Conservation (phyloP, 1,284 basidiomycete genomes). For the Heterobasidion parviporum region DNA sequence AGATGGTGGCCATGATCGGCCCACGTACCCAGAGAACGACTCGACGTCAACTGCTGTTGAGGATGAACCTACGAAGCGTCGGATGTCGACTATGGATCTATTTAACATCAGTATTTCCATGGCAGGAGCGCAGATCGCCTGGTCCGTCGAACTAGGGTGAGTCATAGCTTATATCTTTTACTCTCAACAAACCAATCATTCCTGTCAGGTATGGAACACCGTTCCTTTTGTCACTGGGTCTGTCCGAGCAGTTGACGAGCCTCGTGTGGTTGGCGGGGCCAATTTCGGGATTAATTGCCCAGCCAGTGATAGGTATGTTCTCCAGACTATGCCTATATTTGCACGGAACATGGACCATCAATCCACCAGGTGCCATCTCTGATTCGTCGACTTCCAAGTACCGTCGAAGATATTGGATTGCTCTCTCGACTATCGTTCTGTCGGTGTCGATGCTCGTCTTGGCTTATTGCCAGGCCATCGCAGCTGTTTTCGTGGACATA, state of each 20-base stretch:
- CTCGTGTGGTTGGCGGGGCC: constrained; percentile 97
- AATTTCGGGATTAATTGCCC: constrained; percentile 88
- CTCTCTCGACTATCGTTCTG: constrained; percentile 71
- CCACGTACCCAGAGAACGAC: neutral
- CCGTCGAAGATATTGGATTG: constrained; percentile 85
- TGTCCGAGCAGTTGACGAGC: constrained; percentile 86
- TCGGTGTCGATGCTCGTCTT: constrained; percentile 66
- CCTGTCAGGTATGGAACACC: constrained; percentile 82
- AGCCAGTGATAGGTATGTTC: constrained; percentile 82
- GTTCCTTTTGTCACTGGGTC: constrained; percentile 82
- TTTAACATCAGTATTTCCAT: constrained; percentile 76
- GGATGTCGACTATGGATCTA: constrained; percentile 64
- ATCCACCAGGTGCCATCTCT: constrained; percentile 72
- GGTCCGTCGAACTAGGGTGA: constrained; percentile 87
- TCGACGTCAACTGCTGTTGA: neutral
- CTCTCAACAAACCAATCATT: neutral
- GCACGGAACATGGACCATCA: neutral
- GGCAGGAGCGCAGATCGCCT: constrained; percentile 88
- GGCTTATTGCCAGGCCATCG: constrained; percentile 79
- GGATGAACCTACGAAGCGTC: constrained; percentile 17
- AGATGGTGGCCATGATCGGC: constrained; percentile 1
- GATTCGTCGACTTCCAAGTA: constrained; percentile 88
- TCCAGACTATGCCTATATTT: neutral
- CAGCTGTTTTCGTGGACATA: constrained; percentile 71
- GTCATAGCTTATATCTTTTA: constrained; percentile 15